Conservation (phyloP, 169 alveolate species). For the Fabrea salina region DNA sequence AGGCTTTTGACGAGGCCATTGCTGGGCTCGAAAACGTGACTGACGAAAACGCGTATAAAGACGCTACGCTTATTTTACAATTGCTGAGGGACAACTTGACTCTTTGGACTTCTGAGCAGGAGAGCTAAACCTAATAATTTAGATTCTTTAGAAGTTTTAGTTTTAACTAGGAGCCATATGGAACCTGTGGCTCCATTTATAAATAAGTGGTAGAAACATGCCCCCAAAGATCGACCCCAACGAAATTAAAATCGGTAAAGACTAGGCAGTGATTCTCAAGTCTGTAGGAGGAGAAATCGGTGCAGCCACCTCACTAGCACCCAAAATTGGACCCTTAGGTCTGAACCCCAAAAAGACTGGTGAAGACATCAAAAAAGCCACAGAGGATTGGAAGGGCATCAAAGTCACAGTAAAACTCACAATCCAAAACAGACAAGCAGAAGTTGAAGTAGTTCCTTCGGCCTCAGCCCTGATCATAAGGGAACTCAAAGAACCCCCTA, state of each 20-base stretch:
- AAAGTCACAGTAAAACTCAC: constrained; percentile 93
- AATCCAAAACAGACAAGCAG: constrained; percentile 89
- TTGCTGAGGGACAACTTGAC: constrained; percentile 94
- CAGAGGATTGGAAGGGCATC: constrained; percentile 95
- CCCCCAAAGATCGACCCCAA: constrained; percentile 1
- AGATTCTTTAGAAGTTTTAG: no score
- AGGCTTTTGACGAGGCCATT: constrained; percentile 95
- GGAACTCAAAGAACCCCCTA: constrained; percentile 94
- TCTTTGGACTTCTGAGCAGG: constrained; percentile 92
- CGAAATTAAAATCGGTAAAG: not conserved
- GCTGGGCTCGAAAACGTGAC: constrained; percentile 92
- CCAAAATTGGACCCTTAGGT: constrained; percentile 98
- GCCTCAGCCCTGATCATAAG: constrained; percentile 94
- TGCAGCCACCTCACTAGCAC: constrained; percentile 97
- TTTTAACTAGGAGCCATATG: no score
- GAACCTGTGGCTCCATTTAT: no score
- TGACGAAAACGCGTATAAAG: constrained; percentile 88
- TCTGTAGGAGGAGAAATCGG: constrained; percentile 97
- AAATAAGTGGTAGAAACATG: no score
- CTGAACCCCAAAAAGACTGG: constrained; percentile 96
- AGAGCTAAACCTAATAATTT: not conserved
- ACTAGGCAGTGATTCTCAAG: constrained; percentile 84
- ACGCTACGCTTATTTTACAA: constrained; percentile 92
- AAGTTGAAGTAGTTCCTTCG: constrained; percentile 93
- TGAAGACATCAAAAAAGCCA: constrained; percentile 96